phyloP scores from a whole-genome alignment of 1,139 yeast species.

The Geotrichum candidum region DNA sequence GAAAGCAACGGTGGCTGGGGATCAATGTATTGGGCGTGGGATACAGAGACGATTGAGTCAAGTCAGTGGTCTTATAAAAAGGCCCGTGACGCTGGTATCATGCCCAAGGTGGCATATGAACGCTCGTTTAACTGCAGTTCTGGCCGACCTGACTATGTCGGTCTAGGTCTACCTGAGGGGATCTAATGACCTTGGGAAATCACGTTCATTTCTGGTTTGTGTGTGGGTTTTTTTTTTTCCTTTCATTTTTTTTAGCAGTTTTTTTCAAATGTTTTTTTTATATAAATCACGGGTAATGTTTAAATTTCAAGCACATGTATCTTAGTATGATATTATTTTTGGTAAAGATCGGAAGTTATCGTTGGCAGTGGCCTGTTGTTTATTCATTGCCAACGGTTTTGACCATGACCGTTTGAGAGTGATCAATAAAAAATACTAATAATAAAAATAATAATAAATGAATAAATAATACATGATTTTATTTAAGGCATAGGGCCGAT shows the following conservation, averaged over 20 bases:
- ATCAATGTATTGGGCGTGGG: conserved; percentile 37
- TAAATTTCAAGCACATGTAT: no score
- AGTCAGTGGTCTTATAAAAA: conserved; percentile 36
- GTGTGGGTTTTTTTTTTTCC: background rate
- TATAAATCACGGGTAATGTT: background rate
- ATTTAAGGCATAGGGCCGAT: background rate
- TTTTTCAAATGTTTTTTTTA: background rate
- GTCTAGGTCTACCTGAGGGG: conserved; percentile 30
- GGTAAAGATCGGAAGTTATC: no score
- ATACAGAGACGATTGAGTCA: conserved; percentile 30
- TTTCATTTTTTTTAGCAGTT: background rate
- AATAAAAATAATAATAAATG: background rate
- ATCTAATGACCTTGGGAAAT: conserved; percentile 17
- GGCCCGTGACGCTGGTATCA: conserved; percentile 29
- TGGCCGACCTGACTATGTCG: conserved; percentile 26
- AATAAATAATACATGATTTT: no score
- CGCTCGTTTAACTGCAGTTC: conserved; percentile 29
- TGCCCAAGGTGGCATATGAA: conserved; percentile 32
- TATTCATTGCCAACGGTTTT: background rate
- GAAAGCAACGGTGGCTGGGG: conserved; percentile 35
- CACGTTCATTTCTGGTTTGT: background rate
- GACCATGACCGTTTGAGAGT: background rate
- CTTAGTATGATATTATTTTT: background rate
- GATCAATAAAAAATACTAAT: background rate
- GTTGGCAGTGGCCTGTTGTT: no score